Percentiles rank a stretch among this genome's conserved stretches.
phyloP scores from a whole-genome alignment of 2,329 filamentous ascomycete species.

The Hawksworthiomyces lignivorus region DNA sequence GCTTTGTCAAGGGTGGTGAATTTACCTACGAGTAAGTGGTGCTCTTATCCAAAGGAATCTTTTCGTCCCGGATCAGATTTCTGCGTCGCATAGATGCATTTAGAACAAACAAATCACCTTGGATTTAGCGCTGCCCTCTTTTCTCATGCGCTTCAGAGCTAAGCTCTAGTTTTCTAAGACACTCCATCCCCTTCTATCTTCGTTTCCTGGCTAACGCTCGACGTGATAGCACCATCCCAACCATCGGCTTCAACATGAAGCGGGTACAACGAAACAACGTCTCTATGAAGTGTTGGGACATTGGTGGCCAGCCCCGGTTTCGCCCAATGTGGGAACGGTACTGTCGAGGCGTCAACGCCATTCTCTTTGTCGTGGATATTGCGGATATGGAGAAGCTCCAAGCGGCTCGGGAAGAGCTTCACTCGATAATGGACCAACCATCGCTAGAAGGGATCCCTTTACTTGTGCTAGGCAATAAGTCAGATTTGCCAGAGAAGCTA shows the following conservation, averaged over 20 bases:
- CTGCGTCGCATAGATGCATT: too few species aligned
- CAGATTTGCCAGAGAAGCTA: conserved; percentile 82
- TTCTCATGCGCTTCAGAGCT: too few species aligned
- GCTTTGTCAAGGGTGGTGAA: conserved; percentile 69
- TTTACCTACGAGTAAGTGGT: conserved; percentile 90
- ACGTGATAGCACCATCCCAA: conserved; percentile 96
- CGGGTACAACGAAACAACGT: conserved; percentile 96
- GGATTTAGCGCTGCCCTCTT: too few species aligned
- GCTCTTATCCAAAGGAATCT: too few species aligned
- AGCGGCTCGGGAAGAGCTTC: conserved; percentile 84
- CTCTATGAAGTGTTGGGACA: conserved; percentile 97
- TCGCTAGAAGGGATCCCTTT: conserved; percentile 84
- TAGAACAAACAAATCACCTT: too few species aligned
- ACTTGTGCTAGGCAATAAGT: conserved; percentile 94
- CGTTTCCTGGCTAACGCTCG: not conserved
- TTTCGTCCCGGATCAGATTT: too few species aligned
- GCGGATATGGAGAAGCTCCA: conserved; percentile 75
- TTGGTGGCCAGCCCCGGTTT: conserved; percentile 93
- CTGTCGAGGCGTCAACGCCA: conserved; percentile 93
- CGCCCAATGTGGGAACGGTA: conserved; percentile 99
- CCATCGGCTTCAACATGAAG: conserved; percentile 99
- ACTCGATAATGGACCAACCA: conserved; percentile 76
- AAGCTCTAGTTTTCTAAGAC: not conserved
- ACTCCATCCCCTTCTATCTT: not conserved
- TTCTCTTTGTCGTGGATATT: conserved; percentile 97